Conservation (phyloP, 2,329 filamentous ascomycete species). For the Diplodia scrobiculata region DNA sequence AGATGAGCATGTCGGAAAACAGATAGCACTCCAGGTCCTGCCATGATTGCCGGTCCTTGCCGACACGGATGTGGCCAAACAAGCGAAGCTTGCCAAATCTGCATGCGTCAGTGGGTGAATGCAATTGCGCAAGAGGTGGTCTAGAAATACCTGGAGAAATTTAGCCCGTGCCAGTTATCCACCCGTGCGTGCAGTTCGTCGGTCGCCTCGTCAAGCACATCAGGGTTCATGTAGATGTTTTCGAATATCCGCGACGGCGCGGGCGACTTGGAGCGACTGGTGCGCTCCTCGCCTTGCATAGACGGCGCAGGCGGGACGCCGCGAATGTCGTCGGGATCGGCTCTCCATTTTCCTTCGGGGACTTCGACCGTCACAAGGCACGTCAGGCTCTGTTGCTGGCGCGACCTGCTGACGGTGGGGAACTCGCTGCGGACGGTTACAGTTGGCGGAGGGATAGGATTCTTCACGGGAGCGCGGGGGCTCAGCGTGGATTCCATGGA, state of each 20-base stretch:
- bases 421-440: slow-evolving; percentile 98
- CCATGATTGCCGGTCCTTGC: slow-evolving; percentile 95
- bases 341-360: slow-evolving; percentile 85
- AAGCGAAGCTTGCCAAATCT: slow-evolving; percentile 90
- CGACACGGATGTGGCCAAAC: slow-evolving; percentile 86
- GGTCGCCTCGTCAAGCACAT: slow-evolving; percentile 79
- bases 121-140: slow-evolving; percentile 1
- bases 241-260: slow-evolving; percentile 52
- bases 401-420: slow-evolving; percentile 85
- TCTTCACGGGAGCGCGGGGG: slow-evolving; percentile 69
- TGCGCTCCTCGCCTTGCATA: slow-evolving; percentile 49
- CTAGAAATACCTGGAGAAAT: slow-evolving; percentile 70
- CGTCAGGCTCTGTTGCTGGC: slow-evolving; percentile 91
- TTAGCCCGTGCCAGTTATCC: slow-evolving; percentile 96
- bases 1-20: slow-evolving; percentile 98
- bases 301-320: slow-evolving; percentile 54
- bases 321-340: slow-evolving; percentile 76
- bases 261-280: slow-evolving; percentile 60
- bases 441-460: slow-evolving; percentile 84
- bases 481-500: slow-evolving; percentile 87
- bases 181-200: slow-evolving; percentile 83
- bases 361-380: slow-evolving; percentile 94
- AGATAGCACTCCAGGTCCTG: slow-evolving; percentile 97
- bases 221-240: slow-evolving; percentile 70
- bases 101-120: slow-evolving; percentile 30